Percentiles rank a stretch among this genome's conserved stretches.
These are phyloP conservation scores for Agaricus bisporus DNA, from an alignment of 768 basidiomycete species.

Conservation along the genomic window DNA sequence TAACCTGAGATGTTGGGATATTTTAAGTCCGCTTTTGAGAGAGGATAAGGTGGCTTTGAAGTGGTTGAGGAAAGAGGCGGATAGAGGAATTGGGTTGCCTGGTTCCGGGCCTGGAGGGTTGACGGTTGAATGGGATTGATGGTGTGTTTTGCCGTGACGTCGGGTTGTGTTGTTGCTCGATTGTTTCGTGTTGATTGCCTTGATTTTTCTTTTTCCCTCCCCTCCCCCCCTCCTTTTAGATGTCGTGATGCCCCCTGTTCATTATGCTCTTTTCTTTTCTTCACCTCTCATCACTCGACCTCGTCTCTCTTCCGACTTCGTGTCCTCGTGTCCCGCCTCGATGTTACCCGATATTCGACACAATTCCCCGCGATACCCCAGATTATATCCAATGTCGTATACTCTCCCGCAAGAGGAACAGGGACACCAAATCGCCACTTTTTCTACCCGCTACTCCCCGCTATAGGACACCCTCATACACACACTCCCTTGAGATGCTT, in stretches of 20 bases:
- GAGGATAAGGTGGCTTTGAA: slow-evolving; percentile 77
- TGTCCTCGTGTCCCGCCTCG: not conserved
- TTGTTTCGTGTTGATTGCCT: too few species aligned
- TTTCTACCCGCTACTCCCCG: too few species aligned
- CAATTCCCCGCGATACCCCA: not conserved
- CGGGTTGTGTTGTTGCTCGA: too few species aligned
- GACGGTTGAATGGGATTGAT: slow-evolving; percentile 72
- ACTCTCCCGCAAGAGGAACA: too few species aligned
- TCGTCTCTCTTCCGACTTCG: not conserved
- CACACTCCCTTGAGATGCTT: too few species aligned
- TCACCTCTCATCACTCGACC: not conserved
- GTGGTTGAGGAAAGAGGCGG: slow-evolving; percentile 74
- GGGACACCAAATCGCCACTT: too few species aligned
- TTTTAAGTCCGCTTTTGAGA: slow-evolving; percentile 58
- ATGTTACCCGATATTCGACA: not conserved
- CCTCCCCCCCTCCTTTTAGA: not conserved
- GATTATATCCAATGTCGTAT: not conserved
- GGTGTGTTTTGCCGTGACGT: not conserved
- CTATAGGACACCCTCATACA: too few species aligned
- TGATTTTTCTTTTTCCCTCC: too few species aligned
- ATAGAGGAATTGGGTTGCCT: slow-evolving; percentile 70
- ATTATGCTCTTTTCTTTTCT: slow-evolving; percentile 1
- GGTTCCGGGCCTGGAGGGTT: slow-evolving; percentile 58
- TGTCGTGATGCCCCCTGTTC: not conserved
- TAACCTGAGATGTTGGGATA: slow-evolving; percentile 65